Evolutionary conservation across 2,329 filamentous ascomycete species (phyloP).

Genomic region (Aspergillus udagawae): DNA sequence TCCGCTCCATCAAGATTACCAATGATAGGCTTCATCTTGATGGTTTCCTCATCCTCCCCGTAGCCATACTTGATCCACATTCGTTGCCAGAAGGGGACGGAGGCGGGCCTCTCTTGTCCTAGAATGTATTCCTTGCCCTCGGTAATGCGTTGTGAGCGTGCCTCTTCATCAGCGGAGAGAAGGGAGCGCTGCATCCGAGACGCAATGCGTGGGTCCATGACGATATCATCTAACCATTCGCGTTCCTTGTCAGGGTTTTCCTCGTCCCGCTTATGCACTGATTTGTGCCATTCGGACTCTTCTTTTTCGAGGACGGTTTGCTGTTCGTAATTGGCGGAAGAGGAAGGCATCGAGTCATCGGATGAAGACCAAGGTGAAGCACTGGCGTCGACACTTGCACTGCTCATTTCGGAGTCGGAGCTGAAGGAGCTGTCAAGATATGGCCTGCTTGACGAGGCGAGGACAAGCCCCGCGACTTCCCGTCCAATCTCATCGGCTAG

Average conservation of each 20-base stretch:
- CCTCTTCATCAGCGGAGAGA: constrained; percentile 65
- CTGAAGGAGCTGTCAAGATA: constrained; percentile 31
- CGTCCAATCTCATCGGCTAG: constrained; percentile 86
- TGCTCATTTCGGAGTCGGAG: constrained; percentile 17
- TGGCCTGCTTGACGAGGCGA: constrained; percentile 47
- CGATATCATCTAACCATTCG: constrained; percentile 71
- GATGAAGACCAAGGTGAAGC: constrained; percentile 33
- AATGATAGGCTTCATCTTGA: constrained; percentile 37
- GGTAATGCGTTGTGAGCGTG: constrained; percentile 58
- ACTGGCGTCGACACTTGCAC: constrained; percentile 15
- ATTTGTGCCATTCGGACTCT: constrained; percentile 81
- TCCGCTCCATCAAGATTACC: constrained; percentile 38
- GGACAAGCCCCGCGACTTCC: constrained; percentile 79
- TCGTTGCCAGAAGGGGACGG: constrained; percentile 35
- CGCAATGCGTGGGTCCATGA: constrained; percentile 71
- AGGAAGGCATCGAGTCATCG: constrained; percentile 31
- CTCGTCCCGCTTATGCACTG: constrained; percentile 56
- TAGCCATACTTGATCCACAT: constrained; percentile 40
- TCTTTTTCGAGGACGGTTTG: constrained; percentile 63
- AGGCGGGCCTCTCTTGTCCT: constrained; percentile 50
- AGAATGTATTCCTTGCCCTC: constrained; percentile 66
- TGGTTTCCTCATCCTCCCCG: constrained; percentile 37
- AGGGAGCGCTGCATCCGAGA: constrained; percentile 77
- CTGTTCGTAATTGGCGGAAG: constrained; percentile 55
- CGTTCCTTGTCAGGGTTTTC: constrained; percentile 57